Evolutionary conservation across 768 basidiomycete genomes (phyloP).

Genomic region (Tricholoma saponaceum): DNA sequence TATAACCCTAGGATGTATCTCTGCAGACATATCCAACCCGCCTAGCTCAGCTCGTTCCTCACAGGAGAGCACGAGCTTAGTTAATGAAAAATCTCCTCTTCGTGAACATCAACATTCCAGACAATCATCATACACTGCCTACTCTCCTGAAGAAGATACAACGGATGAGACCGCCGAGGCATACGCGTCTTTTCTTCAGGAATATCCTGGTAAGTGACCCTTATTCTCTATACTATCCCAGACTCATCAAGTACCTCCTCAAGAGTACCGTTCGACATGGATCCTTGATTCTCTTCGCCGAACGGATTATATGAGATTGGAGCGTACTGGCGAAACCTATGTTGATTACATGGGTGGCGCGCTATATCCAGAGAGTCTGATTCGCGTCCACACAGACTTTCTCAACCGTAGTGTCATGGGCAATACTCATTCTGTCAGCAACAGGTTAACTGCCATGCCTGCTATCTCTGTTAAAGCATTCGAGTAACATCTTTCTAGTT

Average conservation of each 20-base stretch:
- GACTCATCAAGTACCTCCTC: not conserved
- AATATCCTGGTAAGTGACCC: slow-evolving; percentile 29
- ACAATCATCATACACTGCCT: slow-evolving; percentile 19
- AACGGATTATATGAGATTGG: slow-evolving; percentile 58
- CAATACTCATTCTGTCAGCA: slow-evolving; percentile 82
- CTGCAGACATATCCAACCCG: slow-evolving; percentile 28
- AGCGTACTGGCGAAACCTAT: slow-evolving; percentile 65
- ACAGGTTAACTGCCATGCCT: slow-evolving; percentile 56
- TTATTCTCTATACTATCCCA: not conserved
- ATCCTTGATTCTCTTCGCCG: slow-evolving; percentile 64
- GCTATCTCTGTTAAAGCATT: not conserved
- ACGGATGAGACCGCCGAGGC: slow-evolving; percentile 36
- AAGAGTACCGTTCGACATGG: slow-evolving; percentile 66
- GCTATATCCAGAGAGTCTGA: slow-evolving; percentile 74
- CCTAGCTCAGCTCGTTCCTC: slow-evolving; percentile 24
- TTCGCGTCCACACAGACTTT: slow-evolving; percentile 67
- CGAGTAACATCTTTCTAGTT: slow-evolving; percentile 36
- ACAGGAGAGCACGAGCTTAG: slow-evolving; percentile 35
- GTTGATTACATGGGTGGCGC: slow-evolving; percentile 87
- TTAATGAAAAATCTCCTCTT: slow-evolving; percentile 22
- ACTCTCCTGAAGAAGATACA: slow-evolving; percentile 22
- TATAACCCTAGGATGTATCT: slow-evolving; percentile 35
- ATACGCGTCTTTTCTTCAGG: slow-evolving; percentile 46
- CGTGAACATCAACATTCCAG: slow-evolving; percentile 21
- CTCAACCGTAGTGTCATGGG: slow-evolving; percentile 65